Evolutionary conservation across 495 filamentous ascomycete species (phyloP).

Genomic region (Amniculicola lignicola): DNA sequence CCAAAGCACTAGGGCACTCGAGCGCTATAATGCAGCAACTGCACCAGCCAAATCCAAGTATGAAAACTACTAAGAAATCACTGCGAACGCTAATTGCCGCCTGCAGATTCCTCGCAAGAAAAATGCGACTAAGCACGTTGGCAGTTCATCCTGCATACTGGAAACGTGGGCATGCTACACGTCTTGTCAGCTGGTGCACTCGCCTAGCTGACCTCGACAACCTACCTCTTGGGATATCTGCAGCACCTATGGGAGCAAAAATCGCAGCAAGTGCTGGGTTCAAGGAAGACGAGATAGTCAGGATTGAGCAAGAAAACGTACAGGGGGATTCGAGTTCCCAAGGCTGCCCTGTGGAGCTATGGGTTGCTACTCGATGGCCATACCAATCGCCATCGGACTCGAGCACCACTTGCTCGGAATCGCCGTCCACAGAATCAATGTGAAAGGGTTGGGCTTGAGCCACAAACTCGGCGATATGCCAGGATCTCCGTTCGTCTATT

Average conservation of each 20-base stretch:
- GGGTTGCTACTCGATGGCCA: slow-evolving; percentile 13
- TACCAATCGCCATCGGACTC: slow-evolving; percentile 1
- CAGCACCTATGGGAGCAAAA: slow-evolving; percentile 16
- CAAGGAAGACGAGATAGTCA: slow-evolving; percentile 15
- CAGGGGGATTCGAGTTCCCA: not conserved
- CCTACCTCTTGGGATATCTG: slow-evolving; percentile 18
- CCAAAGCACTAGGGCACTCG: not conserved
- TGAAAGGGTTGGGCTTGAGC: no score
- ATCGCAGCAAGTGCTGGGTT: slow-evolving; percentile 21
- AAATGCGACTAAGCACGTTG: slow-evolving; percentile 24
- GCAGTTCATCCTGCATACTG: slow-evolving; percentile 32
- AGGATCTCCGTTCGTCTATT: no score
- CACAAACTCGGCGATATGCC: no score
- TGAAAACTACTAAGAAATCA: not conserved
- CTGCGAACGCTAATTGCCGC: not conserved
- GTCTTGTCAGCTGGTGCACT: slow-evolving; percentile 24
- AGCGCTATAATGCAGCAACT: slow-evolving; percentile 11
- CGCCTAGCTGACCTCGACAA: slow-evolving; percentile 25
- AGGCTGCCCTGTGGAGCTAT: slow-evolving; percentile 4
- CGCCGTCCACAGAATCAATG: slow-evolving; percentile 1
- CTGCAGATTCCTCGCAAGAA: slow-evolving; percentile 18
- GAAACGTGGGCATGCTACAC: slow-evolving; percentile 24
- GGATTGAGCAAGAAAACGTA: slow-evolving; percentile 1
- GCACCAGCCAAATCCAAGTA: slow-evolving; percentile 26
- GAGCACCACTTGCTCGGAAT: slow-evolving; percentile 6